Conservation (phyloP, 345 rosid species). For the Hevea brasiliensis region DNA sequence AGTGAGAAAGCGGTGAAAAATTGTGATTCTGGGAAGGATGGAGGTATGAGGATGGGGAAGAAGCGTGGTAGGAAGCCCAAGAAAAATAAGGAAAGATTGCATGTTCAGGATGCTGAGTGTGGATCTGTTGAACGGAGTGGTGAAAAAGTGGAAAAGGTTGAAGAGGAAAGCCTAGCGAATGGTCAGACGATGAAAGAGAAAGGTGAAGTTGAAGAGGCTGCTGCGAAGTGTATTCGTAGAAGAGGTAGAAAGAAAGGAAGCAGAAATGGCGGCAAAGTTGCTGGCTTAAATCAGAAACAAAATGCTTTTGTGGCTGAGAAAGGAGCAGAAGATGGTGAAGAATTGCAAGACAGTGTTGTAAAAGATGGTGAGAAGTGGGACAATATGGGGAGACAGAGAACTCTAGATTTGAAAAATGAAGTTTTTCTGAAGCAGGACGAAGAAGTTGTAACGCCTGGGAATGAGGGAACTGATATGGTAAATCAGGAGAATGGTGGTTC, state of each 20-base stretch:
- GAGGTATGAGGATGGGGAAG: not conserved
- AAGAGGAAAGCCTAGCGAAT: not conserved
- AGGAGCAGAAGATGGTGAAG: not conserved
- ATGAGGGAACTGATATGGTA: not conserved
- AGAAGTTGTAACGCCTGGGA: not conserved
- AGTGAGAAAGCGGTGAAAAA: not conserved
- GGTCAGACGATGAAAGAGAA: no score
- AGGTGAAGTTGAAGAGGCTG: no score
- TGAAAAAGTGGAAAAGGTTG: not conserved
- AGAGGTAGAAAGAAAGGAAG: no score
- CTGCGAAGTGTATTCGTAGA: no score
- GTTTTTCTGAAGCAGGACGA: not conserved
- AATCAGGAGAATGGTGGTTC: not conserved
- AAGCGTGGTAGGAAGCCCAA: not conserved
- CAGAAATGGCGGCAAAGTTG: no score
- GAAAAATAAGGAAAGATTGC: not conserved
- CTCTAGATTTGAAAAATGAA: not conserved
- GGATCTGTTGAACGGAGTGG: no score
- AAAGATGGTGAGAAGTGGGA: not conserved
- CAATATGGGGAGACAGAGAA: no score
- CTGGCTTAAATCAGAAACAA: no score
- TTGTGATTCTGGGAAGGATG: not conserved
- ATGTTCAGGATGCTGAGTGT: not conserved
- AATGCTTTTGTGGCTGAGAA: not conserved
- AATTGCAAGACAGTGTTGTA: not conserved